Evolutionary conservation across 163 green algal genomes (phyloP).

Genomic region (Chlorella variabilis): DNA sequence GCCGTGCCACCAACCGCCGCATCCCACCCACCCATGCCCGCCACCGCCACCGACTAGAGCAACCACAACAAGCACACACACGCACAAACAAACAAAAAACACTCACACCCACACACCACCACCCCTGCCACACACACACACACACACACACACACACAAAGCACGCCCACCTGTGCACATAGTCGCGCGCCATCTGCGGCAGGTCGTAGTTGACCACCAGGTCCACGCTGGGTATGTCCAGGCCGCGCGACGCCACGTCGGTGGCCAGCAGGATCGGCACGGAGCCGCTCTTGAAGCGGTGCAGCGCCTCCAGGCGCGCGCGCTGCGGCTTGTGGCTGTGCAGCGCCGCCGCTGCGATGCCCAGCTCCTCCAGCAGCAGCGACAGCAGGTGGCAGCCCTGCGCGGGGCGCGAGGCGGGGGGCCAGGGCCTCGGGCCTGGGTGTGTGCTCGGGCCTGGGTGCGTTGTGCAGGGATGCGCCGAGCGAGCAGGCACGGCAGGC

Average conservation of each 20-base stretch:
- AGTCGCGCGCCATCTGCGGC: slow-evolving; percentile 75
- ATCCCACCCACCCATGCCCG: too few species aligned
- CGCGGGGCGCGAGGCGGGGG: background rate
- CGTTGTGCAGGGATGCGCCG: too few species aligned
- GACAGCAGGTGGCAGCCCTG: slow-evolving; percentile 71
- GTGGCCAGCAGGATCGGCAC: slow-evolving; percentile 89
- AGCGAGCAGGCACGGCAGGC: too few species aligned
- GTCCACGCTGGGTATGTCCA: slow-evolving; percentile 96
- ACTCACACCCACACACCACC: background rate
- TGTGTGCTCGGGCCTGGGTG: too few species aligned
- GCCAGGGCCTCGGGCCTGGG: too few species aligned
- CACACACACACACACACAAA: too few species aligned
- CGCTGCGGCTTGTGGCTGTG: slow-evolving; percentile 76
- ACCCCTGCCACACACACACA: too few species aligned
- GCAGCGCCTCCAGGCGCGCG: slow-evolving; percentile 74
- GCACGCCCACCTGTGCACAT: slow-evolving; percentile 68
- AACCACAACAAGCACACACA: background rate
- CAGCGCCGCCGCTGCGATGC: slow-evolving; percentile 61
- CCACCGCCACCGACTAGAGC: too few species aligned
- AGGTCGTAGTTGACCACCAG: slow-evolving; percentile 94
- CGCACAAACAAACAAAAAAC: too few species aligned
- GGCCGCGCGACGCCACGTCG: slow-evolving; percentile 87
- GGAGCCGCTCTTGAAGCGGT: slow-evolving; percentile 54
- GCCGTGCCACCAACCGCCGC: too few species aligned
- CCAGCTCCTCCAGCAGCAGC: slow-evolving; percentile 81